These are phyloP conservation scores for Chimonanthus praecox DNA, from an alignment of 164 flowering plant genomes.

Conservation along the genomic window DNA sequence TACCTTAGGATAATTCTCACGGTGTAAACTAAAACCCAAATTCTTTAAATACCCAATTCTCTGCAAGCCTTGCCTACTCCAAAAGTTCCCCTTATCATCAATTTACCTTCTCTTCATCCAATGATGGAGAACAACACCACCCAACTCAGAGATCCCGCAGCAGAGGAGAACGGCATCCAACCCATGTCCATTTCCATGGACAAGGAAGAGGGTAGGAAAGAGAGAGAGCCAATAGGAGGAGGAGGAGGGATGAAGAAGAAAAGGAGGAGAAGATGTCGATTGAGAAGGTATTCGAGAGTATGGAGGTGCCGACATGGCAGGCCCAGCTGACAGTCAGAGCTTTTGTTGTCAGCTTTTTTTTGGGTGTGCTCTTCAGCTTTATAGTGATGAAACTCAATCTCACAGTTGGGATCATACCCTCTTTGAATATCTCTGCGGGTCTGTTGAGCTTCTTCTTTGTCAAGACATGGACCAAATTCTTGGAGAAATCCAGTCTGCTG, in stretches of 20 bases:
- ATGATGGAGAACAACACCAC: too few relatives aligned
- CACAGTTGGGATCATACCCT: slow-evolving; percentile 62
- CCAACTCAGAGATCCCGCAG: not conserved
- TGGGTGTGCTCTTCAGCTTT: slow-evolving; percentile 46
- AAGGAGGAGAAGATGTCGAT: slow-evolving; percentile 6
- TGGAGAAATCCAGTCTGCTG: slow-evolving; percentile 18
- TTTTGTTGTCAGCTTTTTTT: slow-evolving; percentile 32
- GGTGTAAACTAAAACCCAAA: too few relatives aligned
- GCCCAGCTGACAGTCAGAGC: slow-evolving; percentile 50
- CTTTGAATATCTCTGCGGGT: slow-evolving; percentile 59
- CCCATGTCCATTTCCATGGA: not conserved
- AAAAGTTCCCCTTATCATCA: too few relatives aligned
- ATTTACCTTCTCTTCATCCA: too few relatives aligned
- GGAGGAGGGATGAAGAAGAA: slow-evolving; percentile 4
- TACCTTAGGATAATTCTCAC: too few relatives aligned
- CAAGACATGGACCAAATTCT: slow-evolving; percentile 37
- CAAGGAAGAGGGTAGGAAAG: not conserved
- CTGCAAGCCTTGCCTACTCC: too few relatives aligned
- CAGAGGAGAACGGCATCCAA: not conserved
- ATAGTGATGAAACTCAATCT: slow-evolving; percentile 34
- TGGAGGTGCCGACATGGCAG: slow-evolving; percentile 40
- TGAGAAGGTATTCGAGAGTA: slow-evolving; percentile 31
- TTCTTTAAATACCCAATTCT: too few relatives aligned
- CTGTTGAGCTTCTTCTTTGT: slow-evolving; percentile 43
- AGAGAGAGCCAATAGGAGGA: not conserved